phyloP scores from a whole-genome alignment of 805 yeast genomes.

The Kurtzmaniella cleridarum region DNA sequence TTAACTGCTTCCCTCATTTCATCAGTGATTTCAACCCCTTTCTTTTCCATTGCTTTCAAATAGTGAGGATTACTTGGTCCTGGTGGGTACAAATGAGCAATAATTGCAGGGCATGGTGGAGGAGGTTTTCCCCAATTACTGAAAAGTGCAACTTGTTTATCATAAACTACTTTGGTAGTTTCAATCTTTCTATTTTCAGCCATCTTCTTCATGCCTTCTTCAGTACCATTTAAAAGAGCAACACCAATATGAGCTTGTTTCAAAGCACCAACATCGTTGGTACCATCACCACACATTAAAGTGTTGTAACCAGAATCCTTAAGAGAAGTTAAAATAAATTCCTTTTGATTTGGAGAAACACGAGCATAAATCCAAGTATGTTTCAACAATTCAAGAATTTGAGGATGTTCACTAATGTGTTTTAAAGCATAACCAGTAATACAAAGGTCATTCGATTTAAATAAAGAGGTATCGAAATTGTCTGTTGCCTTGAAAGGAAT shows the following conservation, averaged over 20 bases:
- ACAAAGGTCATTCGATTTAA: conserved; percentile 75
- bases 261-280: conserved; percentile 99
- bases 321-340: conserved; percentile 75
- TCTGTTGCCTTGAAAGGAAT: conserved; percentile 62
- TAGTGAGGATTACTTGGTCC: conserved; percentile 89
- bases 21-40: conserved; percentile 74
- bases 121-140: conserved; percentile 76
- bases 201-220: conserved; percentile 84
- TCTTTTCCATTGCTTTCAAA: conserved; percentile 75
- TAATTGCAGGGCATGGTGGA: conserved; percentile 76
- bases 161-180: conserved; percentile 60
- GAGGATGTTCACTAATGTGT: conserved; percentile 59
- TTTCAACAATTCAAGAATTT: conserved; percentile 67
- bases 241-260: conserved; percentile 98
- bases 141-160: conserved; percentile 78
- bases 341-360: conserved; percentile 95
- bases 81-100: conserved; percentile 96
- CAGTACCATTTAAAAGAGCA: conserved; percentile 96
- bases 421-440: conserved; percentile 87
- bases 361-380: conserved; percentile 97
- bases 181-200: conserved; percentile 74
- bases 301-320: conserved; percentile 89
- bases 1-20: conserved; percentile 62
- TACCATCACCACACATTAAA: conserved; percentile 99
- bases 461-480: conserved; percentile 50